A percentile compares a stretch with the other conserved stretches of the same genome.
Conservation (phyloP, 345 rosid species). For the Lumnitzera racemosa region DNA sequence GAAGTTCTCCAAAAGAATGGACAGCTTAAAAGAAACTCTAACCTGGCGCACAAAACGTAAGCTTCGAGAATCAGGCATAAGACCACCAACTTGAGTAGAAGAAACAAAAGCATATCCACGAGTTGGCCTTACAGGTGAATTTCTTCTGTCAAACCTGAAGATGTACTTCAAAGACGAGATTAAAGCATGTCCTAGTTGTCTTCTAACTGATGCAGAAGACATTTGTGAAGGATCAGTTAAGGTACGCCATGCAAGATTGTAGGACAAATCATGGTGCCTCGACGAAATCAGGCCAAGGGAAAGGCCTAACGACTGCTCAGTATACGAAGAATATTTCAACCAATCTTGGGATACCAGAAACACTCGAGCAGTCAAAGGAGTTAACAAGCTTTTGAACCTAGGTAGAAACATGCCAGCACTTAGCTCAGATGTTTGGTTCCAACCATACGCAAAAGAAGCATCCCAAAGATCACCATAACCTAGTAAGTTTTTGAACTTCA, state of each 20-base stretch:
- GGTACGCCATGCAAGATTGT: conserved; percentile 69
- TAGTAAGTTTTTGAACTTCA: conserved; percentile 73
- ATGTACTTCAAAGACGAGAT: conserved; percentile 76
- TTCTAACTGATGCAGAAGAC: conserved; percentile 61
- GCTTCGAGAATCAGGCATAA: conserved; percentile 83
- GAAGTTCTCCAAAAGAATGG: conserved; percentile 3
- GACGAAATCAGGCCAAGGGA: conserved; percentile 73
- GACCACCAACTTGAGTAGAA: conserved; percentile 74
- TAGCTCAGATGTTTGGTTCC: conserved; percentile 70
- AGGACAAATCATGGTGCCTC: conserved; percentile 62
- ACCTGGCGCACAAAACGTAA: conserved; percentile 87
- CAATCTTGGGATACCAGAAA: conserved; percentile 80
- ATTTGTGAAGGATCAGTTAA: conserved; percentile 68
- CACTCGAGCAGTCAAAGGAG: conserved; percentile 63
- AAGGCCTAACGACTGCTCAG: conserved; percentile 73
- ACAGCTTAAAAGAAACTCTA: conserved; percentile 1
- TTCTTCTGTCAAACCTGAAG: conserved; percentile 65
- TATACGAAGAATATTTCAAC: conserved; percentile 74
- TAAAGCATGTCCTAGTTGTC: conserved; percentile 82
- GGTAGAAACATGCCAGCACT: conserved; percentile 77
- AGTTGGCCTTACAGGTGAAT: conserved; percentile 73
- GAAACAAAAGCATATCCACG: conserved; percentile 75
- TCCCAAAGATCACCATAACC: conserved; percentile 98
- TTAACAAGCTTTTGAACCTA: conserved; percentile 47
- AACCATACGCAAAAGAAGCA: conserved; percentile 68